Evolutionary conservation across 2,329 filamentous ascomycete genomes (phyloP).

Genomic region (Raffaelea albimanens): DNA sequence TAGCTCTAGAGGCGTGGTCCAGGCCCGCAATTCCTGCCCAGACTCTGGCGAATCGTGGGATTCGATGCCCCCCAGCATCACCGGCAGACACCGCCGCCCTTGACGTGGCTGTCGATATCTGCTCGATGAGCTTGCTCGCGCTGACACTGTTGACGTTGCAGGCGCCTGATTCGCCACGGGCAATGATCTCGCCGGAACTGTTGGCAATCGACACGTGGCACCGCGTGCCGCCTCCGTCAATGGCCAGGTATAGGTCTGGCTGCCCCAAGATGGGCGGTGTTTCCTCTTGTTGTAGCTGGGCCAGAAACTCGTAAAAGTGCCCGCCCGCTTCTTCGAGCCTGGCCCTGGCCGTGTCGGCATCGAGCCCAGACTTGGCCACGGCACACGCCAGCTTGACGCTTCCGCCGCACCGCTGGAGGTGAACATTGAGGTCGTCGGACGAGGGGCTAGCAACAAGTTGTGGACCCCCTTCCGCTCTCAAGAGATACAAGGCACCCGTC

Average conservation of each 20-base stretch:
- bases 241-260: slow-evolving; percentile 1
- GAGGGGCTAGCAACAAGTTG: too few relatives aligned
- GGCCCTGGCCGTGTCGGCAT: background rate
- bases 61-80: too few relatives aligned
- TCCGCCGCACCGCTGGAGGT: slow-evolving; percentile 3
- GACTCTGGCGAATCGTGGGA: slow-evolving; percentile 1
- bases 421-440: background rate
- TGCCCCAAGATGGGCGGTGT: background rate
- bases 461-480: too few relatives aligned
- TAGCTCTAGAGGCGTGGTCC: slow-evolving; percentile 4
- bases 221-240: slow-evolving; percentile 7
- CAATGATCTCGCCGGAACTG: background rate
- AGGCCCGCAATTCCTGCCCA: slow-evolving; percentile 8
- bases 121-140: slow-evolving; percentile 1
- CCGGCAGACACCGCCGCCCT: too few relatives aligned
- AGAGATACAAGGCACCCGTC: background rate
- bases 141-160: slow-evolving; percentile 7
- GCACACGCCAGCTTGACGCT: slow-evolving; percentile 8
- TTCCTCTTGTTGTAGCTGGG: background rate
- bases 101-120: too few relatives aligned
- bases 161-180: slow-evolving; percentile 4
- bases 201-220: slow-evolving; percentile 8
- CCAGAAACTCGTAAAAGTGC: slow-evolving; percentile 5
- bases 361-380: slow-evolving; percentile 6
- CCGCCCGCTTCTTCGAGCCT: slow-evolving; percentile 2